A percentile compares a stretch with the other conserved stretches of the same genome.
phyloP scores from a whole-genome alignment of 768 basidiomycete species.

The Amanita brunnescens region DNA sequence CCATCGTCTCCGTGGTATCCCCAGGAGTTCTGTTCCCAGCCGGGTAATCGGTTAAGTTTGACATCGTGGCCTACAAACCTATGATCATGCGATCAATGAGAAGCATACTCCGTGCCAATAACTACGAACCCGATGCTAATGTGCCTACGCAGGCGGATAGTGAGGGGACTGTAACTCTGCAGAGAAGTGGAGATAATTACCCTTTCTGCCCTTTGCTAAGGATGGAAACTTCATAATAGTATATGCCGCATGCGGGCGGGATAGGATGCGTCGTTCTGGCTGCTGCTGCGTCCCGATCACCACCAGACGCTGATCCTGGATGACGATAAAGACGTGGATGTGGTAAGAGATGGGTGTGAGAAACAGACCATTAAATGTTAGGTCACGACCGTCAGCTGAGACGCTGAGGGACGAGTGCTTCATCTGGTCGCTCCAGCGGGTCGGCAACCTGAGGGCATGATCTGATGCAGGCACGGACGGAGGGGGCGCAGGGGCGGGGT shows the following conservation, averaged over 20 bases:
- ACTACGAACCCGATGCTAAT: constrained; percentile 69
- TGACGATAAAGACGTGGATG: not conserved
- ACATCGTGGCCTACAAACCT: constrained; percentile 65
- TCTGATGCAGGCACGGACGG: constrained; percentile 24
- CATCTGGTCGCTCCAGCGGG: constrained; percentile 70
- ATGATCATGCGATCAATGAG: constrained; percentile 9
- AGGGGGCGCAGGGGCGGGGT: constrained; percentile 22
- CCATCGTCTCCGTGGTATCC: constrained; percentile 93
- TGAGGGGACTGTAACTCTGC: constrained; percentile 9
- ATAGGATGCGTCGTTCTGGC: constrained; percentile 72
- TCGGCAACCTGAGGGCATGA: constrained; percentile 51
- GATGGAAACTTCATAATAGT: constrained; percentile 90
- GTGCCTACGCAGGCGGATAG: constrained; percentile 36
- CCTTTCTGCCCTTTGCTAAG: constrained; percentile 74
- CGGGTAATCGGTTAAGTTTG: constrained; percentile 68
- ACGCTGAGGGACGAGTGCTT: constrained; percentile 52
- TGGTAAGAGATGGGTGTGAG: not conserved
- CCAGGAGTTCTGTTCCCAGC: constrained; percentile 83
- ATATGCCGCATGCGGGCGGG: constrained; percentile 82
- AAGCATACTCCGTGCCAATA: not conserved
- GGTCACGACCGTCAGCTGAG: constrained; percentile 62
- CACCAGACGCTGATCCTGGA: constrained; percentile 17
- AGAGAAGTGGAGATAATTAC: constrained; percentile 29
- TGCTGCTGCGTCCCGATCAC: constrained; percentile 79
- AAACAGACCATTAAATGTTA: constrained; percentile 56